Percentiles rank a stretch among this genome's conserved stretches.
These are phyloP conservation scores for Fraxinus sp. DNA, from an alignment of 305 asterid genomes.

Conservation along the genomic window DNA sequence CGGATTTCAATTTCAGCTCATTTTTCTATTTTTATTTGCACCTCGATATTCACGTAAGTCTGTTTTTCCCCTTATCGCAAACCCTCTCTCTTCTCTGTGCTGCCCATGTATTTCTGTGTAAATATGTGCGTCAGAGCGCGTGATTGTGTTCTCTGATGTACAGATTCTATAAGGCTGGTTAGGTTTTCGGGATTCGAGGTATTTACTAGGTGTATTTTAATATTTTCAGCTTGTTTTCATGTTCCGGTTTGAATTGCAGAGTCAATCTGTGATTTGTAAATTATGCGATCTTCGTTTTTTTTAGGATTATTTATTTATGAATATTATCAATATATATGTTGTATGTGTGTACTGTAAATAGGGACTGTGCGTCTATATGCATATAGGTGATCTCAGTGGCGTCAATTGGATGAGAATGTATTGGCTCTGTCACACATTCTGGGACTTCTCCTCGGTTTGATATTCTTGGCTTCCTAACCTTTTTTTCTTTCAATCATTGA, in stretches of 20 bases:
- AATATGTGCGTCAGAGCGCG: not conserved
- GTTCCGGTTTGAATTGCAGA: constrained; percentile 6
- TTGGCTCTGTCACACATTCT: not conserved
- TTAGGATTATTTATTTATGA: constrained; percentile 1
- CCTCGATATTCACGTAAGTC: constrained; percentile 31
- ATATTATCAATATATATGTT: not conserved
- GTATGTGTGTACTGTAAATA: not conserved
- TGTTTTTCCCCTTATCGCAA: constrained; percentile 17
- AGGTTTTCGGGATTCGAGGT: constrained; percentile 13
- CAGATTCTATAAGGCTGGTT: constrained; percentile 2
- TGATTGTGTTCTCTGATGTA: not conserved
- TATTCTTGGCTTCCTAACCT: not conserved
- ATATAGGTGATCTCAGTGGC: not conserved
- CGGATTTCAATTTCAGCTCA: constrained; percentile 32
- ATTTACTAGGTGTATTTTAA: not conserved
- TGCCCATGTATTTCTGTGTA: not conserved
- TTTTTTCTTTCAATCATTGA: not conserved
- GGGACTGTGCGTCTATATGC: not conserved
- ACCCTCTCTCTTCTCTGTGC: constrained; percentile 27
- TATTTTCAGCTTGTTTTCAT: constrained; percentile 2
- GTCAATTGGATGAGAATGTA: not conserved
- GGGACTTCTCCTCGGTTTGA: not conserved
- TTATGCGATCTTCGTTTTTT: not conserved
- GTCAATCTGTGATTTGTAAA: constrained; percentile 19
- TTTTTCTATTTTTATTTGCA: not conserved